Evolutionary conservation across 192 early-diverging fungal species (phyloP), one percentile per base, ranked within the genome.

Genomic region (Dissophora ornata): DNA sequence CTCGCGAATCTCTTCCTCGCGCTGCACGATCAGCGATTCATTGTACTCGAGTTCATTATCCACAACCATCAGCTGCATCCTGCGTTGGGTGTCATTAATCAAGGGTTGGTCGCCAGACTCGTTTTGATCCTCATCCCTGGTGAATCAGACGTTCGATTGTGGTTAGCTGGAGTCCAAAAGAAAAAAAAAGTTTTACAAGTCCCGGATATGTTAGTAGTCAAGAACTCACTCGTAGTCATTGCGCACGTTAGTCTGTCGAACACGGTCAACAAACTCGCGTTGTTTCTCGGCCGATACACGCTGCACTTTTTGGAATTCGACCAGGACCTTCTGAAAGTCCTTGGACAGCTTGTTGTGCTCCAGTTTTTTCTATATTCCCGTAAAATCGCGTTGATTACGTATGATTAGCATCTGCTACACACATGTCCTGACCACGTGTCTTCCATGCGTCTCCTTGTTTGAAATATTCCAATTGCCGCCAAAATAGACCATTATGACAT

Each of bases 31-130:
- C 38, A 99, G 70, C 1, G 87, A 86, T 70, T 98, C 96, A 79
- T 99, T 99, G 66, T 91, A 97, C 79, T 96, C 94, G 12, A 98
- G 81, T 54, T 99, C 95, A 62, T 92, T 92, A 55, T 97, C 97
- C 6, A 97, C 78, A 8, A 90, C 89, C 44, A 87, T 84, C 21
- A 96, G 71, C 45, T 92, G 90, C 65, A 91, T 71, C 28, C 85
- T 50, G 48, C 85, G 68, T 42, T 88, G 83, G 8, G 74, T 68
- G 28, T 86, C 83, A 45, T 86, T 73, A 15, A 92, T 82, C 19
- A 93, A 79, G 3, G 92, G 87, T 33, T 80, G 68, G 28, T 86
- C 82, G 49, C 91, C 90, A 25, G 75, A 44, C 12, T 69, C 56
- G 25, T 66, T 61, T n/a, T 22, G 61, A 38, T 88, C 82, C 32